A percentile compares a stretch with the other conserved stretches of the same genome.
phyloP scores from a whole-genome alignment of 108 stramenopile genomes.

The Seminavis robusta region DNA sequence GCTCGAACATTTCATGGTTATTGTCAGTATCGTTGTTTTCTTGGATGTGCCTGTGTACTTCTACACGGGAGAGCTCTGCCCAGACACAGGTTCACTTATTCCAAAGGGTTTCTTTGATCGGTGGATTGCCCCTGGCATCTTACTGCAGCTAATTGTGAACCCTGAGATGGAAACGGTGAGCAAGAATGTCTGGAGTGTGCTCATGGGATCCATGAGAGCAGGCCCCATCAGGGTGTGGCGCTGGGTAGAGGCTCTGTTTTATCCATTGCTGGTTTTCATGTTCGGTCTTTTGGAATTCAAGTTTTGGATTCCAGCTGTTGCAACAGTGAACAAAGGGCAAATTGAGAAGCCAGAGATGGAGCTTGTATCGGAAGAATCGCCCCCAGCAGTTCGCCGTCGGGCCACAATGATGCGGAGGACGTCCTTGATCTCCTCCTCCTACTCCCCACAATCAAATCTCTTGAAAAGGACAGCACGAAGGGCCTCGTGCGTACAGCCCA shows the following conservation, averaged over 20 bases:
- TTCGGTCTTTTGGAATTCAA: no score
- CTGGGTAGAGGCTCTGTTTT: constrained; percentile 39
- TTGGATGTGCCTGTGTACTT: constrained; percentile 79
- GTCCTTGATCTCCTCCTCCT: no score
- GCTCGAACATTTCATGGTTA: constrained; percentile 34
- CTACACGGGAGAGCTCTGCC: constrained; percentile 70
- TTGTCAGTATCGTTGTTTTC: constrained; percentile 54
- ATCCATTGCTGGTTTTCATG: constrained; percentile 28
- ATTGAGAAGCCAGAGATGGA: no score
- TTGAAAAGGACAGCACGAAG: no score
- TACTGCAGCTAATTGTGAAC: constrained; percentile 70
- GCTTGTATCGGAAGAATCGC: no score
- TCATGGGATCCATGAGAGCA: constrained; percentile 11
- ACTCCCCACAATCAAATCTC: no score
- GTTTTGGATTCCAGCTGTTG: no score
- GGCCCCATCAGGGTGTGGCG: constrained; percentile 54
- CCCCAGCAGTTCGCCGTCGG: no score
- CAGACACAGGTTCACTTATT: constrained; percentile 39
- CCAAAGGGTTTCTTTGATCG: constrained; percentile 63
- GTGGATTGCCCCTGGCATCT: constrained; percentile 70
- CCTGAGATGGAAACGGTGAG: constrained; percentile 57
- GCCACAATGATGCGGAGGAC: no score
- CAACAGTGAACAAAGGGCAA: no score
- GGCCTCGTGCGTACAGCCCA: no score
- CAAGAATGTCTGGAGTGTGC: constrained; percentile 1